phyloP scores from a whole-genome alignment of 345 rosid genomes.

The Boechera stricta region DNA sequence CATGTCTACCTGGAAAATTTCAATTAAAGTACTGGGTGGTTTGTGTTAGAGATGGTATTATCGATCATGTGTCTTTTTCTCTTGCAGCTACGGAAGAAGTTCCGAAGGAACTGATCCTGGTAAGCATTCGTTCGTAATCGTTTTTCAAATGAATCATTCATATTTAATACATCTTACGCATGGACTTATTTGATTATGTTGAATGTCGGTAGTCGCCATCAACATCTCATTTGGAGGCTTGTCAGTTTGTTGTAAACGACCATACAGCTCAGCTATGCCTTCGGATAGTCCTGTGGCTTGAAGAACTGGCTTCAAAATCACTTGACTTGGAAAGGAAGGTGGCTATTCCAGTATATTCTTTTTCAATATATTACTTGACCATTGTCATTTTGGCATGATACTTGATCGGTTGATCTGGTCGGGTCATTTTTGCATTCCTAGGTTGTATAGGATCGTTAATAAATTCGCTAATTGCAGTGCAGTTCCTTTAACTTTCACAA shows the following conservation, averaged over 20 bases:
- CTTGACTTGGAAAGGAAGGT: conserved; percentile 97
- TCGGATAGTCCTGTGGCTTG: conserved; percentile 94
- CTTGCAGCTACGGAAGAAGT: conserved; percentile 82
- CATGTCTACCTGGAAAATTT: conserved; percentile 19
- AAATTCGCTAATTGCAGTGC: conserved; percentile 19
- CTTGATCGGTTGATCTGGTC: conserved; percentile 30
- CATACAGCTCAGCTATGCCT: conserved; percentile 94
- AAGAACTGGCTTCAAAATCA: conserved; percentile 92
- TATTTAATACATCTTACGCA: conserved; percentile 9
- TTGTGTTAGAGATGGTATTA: conserved; percentile 10
- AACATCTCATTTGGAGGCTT: conserved; percentile 94
- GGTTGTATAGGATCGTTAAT: conserved; percentile 28
- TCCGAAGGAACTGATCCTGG: conserved; percentile 70
- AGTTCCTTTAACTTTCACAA: conserved; percentile 6
- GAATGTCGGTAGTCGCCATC: conserved; percentile 66
- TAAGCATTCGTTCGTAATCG: conserved; percentile 39
- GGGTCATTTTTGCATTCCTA: conserved; percentile 21
- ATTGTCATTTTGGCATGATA: conserved; percentile 24
- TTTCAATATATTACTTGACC: conserved; percentile 2
- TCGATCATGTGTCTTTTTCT: conserved; percentile 35
- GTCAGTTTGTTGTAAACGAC: conserved; percentile 83
- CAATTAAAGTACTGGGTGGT: background rate
- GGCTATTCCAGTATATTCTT: conserved; percentile 29
- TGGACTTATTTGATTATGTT: conserved; percentile 32
- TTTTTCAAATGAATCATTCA: conserved; percentile 11